Percentiles rank a stretch among this genome's conserved stretches.
Evolutionary conservation across 352 stramenopile species (phyloP).

Genomic region (Phytopythium kandeliae): DNA sequence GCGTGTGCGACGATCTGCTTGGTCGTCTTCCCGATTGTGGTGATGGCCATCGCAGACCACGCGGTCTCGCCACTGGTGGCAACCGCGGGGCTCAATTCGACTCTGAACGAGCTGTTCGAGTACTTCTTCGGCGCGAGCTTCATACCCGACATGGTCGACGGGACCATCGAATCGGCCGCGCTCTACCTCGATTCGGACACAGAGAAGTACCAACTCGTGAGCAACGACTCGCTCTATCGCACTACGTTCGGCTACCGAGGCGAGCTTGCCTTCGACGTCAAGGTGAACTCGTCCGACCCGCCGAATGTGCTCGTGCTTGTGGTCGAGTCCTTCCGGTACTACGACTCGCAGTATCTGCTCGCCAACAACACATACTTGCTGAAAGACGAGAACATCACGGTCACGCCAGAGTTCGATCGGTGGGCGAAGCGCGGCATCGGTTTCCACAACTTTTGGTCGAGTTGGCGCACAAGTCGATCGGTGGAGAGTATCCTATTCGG

Average conservation of each 20-base stretch:
- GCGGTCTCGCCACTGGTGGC: too few relatives aligned
- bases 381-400: slow-evolving; percentile 25
- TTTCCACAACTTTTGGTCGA: slow-evolving; percentile 62
- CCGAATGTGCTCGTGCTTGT: slow-evolving; percentile 65
- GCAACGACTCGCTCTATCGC: slow-evolving; percentile 36
- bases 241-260: slow-evolving; percentile 44
- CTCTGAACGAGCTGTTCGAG: too few relatives aligned
- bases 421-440: slow-evolving; percentile 45
- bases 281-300: slow-evolving; percentile 22
- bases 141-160: too few relatives aligned
- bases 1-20: too few relatives aligned
- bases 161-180: too few relatives aligned
- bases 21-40: too few relatives aligned
- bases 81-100: too few relatives aligned
- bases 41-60: too few relatives aligned
- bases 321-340: slow-evolving; percentile 58
- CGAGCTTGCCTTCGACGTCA: slow-evolving; percentile 47
- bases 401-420: slow-evolving; percentile 59
- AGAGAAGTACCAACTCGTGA: slow-evolving; percentile 17
- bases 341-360: slow-evolving; percentile 50
- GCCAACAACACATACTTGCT: slow-evolving; percentile 21
- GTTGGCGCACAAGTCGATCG: slow-evolving; percentile 60
- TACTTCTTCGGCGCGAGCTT: too few relatives aligned
- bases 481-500: slow-evolving; percentile 61
- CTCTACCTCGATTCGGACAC: too few relatives aligned